Conservation (phyloP, 139 green algal species). For the Chlamydomonas eustigma region DNA sequence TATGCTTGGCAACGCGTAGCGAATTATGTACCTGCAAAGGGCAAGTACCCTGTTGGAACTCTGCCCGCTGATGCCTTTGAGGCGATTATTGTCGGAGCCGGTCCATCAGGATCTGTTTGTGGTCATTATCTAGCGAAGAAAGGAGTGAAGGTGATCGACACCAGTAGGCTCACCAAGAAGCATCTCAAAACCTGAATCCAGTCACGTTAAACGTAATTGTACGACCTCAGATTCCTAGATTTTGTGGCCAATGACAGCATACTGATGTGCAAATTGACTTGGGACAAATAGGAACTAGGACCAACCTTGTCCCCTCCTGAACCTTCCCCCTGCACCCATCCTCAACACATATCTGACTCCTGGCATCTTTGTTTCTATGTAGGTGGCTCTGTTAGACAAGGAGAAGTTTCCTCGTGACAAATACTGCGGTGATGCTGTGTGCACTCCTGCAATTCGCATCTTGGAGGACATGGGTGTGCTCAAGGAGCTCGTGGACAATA, state of each 20-base stretch:
- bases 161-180: too few species aligned
- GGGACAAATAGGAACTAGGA: not conserved
- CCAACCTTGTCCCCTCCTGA: not conserved
- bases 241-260: too few species aligned
- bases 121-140: constrained; percentile 68
- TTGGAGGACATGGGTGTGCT: constrained; percentile 62
- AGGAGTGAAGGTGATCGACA: constrained; percentile 65
- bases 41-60: constrained; percentile 46
- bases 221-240: too few species aligned
- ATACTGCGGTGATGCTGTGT: constrained; percentile 80
- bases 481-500: constrained; percentile 71
- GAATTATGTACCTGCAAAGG: constrained; percentile 39
- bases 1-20: constrained; percentile 33
- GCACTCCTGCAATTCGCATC: constrained; percentile 79
- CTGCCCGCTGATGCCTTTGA: constrained; percentile 76
- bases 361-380: not conserved
- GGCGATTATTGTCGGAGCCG: constrained; percentile 79
- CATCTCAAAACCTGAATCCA: too few species aligned
- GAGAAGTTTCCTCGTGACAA: constrained; percentile 77
- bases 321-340: not conserved
- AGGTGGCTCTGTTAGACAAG: constrained; percentile 80
- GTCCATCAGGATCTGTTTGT: constrained; percentile 69
- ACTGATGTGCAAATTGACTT: not conserved
- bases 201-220: too few species aligned
- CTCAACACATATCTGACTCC: not conserved